Evolutionary conservation across 1,139 yeast species (phyloP).

Genomic region (Citeromyces hawaiiensis): DNA sequence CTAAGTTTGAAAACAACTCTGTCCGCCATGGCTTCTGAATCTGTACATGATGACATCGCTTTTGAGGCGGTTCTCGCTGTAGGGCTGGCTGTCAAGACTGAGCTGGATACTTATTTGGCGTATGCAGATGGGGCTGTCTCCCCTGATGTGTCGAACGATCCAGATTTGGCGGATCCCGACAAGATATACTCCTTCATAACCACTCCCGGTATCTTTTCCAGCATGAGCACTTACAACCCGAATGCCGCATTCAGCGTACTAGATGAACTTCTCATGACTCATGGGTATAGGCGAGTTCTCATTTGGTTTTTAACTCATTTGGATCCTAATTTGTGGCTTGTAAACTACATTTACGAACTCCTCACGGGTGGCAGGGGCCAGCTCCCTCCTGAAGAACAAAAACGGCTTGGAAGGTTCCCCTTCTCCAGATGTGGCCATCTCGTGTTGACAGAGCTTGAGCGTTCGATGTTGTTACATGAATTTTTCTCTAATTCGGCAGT

Average conservation of each 20-base stretch:
- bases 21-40: slow-evolving; percentile 10
- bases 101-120: slow-evolving; percentile 11
- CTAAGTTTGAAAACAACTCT: slow-evolving; percentile 8
- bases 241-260: slow-evolving; percentile 37
- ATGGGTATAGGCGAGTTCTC: slow-evolving; percentile 45
- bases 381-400: slow-evolving; percentile 7
- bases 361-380: slow-evolving; percentile 40
- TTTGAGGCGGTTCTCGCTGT: slow-evolving; percentile 31
- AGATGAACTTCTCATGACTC: slow-evolving; percentile 59
- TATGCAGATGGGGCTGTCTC: slow-evolving; percentile 7
- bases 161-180: slow-evolving; percentile 28
- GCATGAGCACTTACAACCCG: slow-evolving; percentile 24
- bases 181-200: slow-evolving; percentile 32
- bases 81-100: slow-evolving; percentile 35
- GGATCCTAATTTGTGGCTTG: slow-evolving; percentile 36
- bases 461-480: slow-evolving; percentile 56
- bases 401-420: slow-evolving; percentile 16
- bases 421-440: slow-evolving; percentile 45
- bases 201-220: slow-evolving; percentile 25
- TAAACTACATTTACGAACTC: slow-evolving; percentile 50
- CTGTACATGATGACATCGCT: slow-evolving; percentile 21
- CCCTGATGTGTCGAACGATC: slow-evolving; percentile 7
- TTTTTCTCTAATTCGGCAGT: slow-evolving; percentile 43
- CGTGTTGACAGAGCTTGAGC: slow-evolving; percentile 40
- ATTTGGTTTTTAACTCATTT: slow-evolving; percentile 56